Conservation (phyloP, 169 alveolate species). For the Cyclospora cayetanensis region DNA sequence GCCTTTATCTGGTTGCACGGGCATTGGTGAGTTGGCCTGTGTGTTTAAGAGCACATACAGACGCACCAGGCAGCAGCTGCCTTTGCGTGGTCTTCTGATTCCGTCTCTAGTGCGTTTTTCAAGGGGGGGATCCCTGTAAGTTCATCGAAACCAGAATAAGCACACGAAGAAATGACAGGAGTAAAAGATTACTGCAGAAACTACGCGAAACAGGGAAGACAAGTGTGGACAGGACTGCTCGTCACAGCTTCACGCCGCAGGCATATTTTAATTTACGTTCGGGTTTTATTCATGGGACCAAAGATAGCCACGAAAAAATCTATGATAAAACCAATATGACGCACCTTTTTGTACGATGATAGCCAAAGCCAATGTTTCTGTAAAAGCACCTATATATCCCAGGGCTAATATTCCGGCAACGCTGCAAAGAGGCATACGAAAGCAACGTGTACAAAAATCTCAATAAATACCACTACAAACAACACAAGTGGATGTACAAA, state of each 20-base stretch:
- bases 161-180: background rate
- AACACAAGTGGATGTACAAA: background rate
- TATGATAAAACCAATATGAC: background rate
- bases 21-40: background rate
- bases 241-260: too few relatives aligned
- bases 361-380: slow-evolving; percentile 94
- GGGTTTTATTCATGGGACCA: background rate
- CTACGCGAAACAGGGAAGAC: background rate
- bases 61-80: slow-evolving; percentile 93
- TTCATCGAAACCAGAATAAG: background rate
- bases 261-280: too few relatives aligned
- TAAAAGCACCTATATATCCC: slow-evolving; percentile 94
- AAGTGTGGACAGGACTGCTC: too few relatives aligned
- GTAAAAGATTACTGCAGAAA: background rate
- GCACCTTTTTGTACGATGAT: slow-evolving; percentile 89
- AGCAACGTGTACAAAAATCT: background rate
- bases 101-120: slow-evolving; percentile 92
- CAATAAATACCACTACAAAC: background rate
- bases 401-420: slow-evolving; percentile 95
- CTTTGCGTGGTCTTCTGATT: slow-evolving; percentile 92
- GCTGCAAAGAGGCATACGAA: slow-evolving; percentile 67
- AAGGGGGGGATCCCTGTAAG: slow-evolving; percentile 90
- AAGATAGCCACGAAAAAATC: slow-evolving; percentile 25
- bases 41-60: too few relatives aligned
- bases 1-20: background rate